Conservation (phyloP, 345 rosid genomes). For the Boechera divaricarpa region DNA sequence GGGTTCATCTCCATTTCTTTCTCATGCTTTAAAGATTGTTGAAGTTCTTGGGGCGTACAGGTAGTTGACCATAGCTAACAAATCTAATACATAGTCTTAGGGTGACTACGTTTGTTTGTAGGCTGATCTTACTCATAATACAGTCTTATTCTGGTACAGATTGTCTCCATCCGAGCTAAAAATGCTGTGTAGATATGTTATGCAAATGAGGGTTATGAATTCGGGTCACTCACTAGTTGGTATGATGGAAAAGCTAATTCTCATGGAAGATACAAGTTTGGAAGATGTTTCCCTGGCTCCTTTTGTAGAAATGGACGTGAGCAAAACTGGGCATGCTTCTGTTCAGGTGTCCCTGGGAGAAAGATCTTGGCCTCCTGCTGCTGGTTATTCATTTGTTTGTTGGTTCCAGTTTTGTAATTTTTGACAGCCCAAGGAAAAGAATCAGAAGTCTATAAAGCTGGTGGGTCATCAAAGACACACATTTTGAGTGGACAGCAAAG, state of each 20-base stretch:
- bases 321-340: constrained; percentile 90
- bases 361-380: constrained; percentile 99
- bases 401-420: constrained; percentile 90
- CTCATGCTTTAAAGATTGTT: constrained; percentile 80
- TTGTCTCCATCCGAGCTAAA: constrained; percentile 85
- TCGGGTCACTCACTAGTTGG: constrained; percentile 75
- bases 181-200: constrained; percentile 66
- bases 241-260: constrained; percentile 83
- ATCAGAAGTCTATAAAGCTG: constrained; percentile 56
- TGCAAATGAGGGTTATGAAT: constrained; percentile 72
- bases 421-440: constrained; percentile 66
- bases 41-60: constrained; percentile 94
- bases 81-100: constrained; percentile 6
- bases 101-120: constrained; percentile 32
- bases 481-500: constrained; percentile 53
- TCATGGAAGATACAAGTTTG: constrained; percentile 69
- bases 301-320: constrained; percentile 92
- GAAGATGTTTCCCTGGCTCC: constrained; percentile 88
- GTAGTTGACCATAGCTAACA: constrained; percentile 45
- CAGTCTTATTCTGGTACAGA: constrained; percentile 58
- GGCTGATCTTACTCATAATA: constrained; percentile 32
- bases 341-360: constrained; percentile 93
- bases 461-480: constrained; percentile 52
- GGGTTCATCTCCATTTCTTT: constrained; percentile 76
- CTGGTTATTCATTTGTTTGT: constrained; percentile 95